These are phyloP conservation scores for Aquilaria sinensis DNA, from an alignment of 345 rosid species.

Conservation along the genomic window DNA sequence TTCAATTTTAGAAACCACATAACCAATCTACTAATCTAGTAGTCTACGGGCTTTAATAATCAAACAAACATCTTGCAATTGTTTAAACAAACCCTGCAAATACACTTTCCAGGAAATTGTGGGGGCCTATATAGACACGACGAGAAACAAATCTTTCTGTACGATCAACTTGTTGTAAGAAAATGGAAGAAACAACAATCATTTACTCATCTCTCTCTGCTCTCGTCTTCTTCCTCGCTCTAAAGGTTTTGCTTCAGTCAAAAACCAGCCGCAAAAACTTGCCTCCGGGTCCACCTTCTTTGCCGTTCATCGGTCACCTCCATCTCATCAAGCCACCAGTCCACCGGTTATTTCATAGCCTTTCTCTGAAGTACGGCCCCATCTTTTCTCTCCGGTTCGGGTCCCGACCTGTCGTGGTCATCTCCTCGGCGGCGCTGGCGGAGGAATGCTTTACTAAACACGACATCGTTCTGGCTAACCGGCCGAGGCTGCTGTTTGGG, in stretches of 20 bases:
- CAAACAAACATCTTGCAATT: too few species aligned
- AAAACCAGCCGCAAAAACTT: slow-evolving; percentile 15
- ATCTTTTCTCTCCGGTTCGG: slow-evolving; percentile 35
- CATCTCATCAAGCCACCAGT: slow-evolving; percentile 38
- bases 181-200: slow-evolving; percentile 13
- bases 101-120: background rate
- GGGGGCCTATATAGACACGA: too few species aligned
- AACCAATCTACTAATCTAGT: too few species aligned
- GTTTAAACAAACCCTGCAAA: too few species aligned
- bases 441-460: slow-evolving; percentile 54
- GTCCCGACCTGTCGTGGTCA: slow-evolving; percentile 22
- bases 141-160: too few species aligned
- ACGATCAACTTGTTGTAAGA: too few species aligned
- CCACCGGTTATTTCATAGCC: slow-evolving; percentile 23
- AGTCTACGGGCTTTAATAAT: too few species aligned
- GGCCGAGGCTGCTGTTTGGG: slow-evolving; percentile 25
- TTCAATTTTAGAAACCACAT: too few species aligned
- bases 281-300: slow-evolving; percentile 42
- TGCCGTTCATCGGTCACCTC: slow-evolving; percentile 56
- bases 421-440: slow-evolving; percentile 22
- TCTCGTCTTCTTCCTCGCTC: slow-evolving; percentile 8
- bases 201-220: slow-evolving; percentile 2
- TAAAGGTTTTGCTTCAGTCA: slow-evolving; percentile 6
- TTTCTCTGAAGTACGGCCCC: slow-evolving; percentile 33
- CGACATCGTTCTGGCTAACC: slow-evolving; percentile 47